Evolutionary conservation across 2,329 filamentous ascomycete genomes (phyloP).

Genomic region (Biscogniauxia marginata): DNA sequence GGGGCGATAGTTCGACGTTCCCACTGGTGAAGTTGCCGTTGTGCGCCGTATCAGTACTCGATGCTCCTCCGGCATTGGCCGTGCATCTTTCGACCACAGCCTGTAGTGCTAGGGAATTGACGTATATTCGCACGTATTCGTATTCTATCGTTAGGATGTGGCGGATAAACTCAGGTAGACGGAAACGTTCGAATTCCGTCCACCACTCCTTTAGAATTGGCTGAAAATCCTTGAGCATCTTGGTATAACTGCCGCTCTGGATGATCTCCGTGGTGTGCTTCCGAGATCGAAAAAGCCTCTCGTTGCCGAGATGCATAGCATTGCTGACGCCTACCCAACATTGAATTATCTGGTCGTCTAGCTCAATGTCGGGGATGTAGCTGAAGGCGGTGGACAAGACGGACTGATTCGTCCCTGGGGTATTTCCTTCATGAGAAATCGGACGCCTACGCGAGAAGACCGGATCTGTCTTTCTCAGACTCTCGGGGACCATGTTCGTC

Average conservation of each 20-base stretch:
- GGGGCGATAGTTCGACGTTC: slow-evolving; percentile 53
- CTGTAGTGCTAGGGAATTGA: slow-evolving; percentile 91
- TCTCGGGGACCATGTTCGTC: slow-evolving; percentile 86
- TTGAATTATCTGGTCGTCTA: slow-evolving; percentile 71
- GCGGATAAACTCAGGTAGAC: slow-evolving; percentile 62
- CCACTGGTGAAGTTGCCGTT: slow-evolving; percentile 37
- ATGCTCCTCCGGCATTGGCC: slow-evolving; percentile 57
- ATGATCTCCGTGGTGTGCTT: slow-evolving; percentile 88
- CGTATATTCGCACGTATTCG: slow-evolving; percentile 90
- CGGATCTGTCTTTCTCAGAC: slow-evolving; percentile 57
- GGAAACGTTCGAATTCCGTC: slow-evolving; percentile 76
- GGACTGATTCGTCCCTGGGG: slow-evolving; percentile 58
- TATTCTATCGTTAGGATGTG: slow-evolving; percentile 92
- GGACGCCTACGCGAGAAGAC: slow-evolving; percentile 52
- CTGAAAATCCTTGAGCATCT: slow-evolving; percentile 76
- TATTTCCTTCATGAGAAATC: slow-evolving; percentile 54
- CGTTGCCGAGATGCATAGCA: slow-evolving; percentile 87
- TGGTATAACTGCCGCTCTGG: slow-evolving; percentile 79
- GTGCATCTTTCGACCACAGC: slow-evolving; percentile 93
- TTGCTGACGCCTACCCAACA: slow-evolving; percentile 94
- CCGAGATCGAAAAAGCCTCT: slow-evolving; percentile 81
- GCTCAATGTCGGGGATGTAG: slow-evolving; percentile 64
- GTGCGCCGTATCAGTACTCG: slow-evolving; percentile 38
- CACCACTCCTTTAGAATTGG: slow-evolving; percentile 78
- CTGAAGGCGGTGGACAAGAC: slow-evolving; percentile 59